A percentile compares a stretch with the other conserved stretches of the same genome.
These are phyloP conservation scores for Crithidia brevicula DNA, from an alignment of 208 protist species.

Conservation along the genomic window DNA sequence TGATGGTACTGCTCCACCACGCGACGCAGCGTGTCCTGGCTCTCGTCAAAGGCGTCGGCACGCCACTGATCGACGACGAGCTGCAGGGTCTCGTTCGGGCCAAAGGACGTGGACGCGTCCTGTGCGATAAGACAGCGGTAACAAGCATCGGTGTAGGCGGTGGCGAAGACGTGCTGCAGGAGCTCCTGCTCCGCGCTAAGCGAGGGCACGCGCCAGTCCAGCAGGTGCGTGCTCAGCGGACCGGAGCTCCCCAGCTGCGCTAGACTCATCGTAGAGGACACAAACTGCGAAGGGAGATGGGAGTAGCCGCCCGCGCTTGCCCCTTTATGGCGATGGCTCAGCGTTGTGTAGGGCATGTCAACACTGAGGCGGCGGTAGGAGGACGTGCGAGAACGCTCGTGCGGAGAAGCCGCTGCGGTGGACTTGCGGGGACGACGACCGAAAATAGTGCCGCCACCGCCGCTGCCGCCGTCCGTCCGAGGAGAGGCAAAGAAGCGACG, in stretches of 20 bases:
- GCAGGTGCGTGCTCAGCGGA: slow-evolving; percentile 21
- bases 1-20: slow-evolving; percentile 47
- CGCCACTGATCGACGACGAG: slow-evolving; percentile 36
- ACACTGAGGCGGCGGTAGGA: too few species aligned
- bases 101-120: slow-evolving; percentile 31
- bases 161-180: slow-evolving; percentile 39
- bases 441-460: too few species aligned
- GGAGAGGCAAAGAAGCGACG: too few species aligned
- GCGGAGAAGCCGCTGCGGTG: too few species aligned
- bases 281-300: not conserved
- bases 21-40: slow-evolving; percentile 34
- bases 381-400: too few species aligned
- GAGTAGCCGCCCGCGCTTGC: not conserved
- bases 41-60: slow-evolving; percentile 32
- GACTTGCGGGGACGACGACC: too few species aligned
- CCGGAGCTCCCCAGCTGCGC: slow-evolving; percentile 1
- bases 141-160: slow-evolving; percentile 47
- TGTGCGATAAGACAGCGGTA: slow-evolving; percentile 39
- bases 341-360: too few species aligned
- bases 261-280: not conserved
- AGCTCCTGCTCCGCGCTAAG: slow-evolving; percentile 38
- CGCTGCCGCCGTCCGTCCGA: too few species aligned
- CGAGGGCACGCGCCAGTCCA: slow-evolving; percentile 35
- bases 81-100: slow-evolving; percentile 51
- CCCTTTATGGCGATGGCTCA: too few species aligned